phyloP scores from a whole-genome alignment of 1,284 basidiomycete genomes.

The Sutorius eximius region DNA sequence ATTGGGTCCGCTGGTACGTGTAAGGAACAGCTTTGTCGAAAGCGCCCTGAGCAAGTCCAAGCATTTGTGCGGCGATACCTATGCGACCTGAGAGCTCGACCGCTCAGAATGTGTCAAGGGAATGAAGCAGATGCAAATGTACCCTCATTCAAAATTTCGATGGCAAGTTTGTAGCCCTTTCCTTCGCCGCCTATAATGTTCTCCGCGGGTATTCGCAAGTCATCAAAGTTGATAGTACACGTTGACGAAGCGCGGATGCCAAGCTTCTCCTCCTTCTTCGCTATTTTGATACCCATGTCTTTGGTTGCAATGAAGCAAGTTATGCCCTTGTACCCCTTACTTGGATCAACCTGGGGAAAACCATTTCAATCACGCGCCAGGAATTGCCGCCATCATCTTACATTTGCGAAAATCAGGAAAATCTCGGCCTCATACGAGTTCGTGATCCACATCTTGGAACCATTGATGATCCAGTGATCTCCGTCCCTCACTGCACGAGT shows the following conservation, averaged over 20 bases:
- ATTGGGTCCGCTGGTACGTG: constrained; percentile 92
- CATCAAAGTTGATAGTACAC: constrained; percentile 95
- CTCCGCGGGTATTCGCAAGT: constrained; percentile 87
- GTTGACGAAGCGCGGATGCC: constrained; percentile 98
- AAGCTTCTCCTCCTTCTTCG: constrained; percentile 99
- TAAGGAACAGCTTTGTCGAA: constrained; percentile 93
- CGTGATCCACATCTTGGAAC: constrained; percentile 99
- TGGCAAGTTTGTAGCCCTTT: constrained; percentile 96
- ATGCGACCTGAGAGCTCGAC: constrained; percentile 65
- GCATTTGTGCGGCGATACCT: constrained; percentile 96
- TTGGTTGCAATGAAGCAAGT: constrained; percentile 96
- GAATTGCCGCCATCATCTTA: constrained; percentile 31
- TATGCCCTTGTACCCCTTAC: constrained; percentile 98
- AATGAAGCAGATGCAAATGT: constrained; percentile 5
- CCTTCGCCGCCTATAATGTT: constrained; percentile 94
- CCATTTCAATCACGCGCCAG: not conserved
- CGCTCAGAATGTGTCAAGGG: not conserved
- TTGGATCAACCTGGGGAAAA: constrained; percentile 69
- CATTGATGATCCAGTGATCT: constrained; percentile 84
- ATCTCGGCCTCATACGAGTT: constrained; percentile 97
- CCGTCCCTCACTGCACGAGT: constrained; percentile 88
- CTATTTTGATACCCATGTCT: constrained; percentile 96
- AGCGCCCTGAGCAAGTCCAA: constrained; percentile 95
- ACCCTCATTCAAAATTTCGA: constrained; percentile 97
- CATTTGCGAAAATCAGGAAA: constrained; percentile 93